phyloP scores from a whole-genome alignment of 495 filamentous ascomycete species.

The Trichoderma asperelloides region DNA sequence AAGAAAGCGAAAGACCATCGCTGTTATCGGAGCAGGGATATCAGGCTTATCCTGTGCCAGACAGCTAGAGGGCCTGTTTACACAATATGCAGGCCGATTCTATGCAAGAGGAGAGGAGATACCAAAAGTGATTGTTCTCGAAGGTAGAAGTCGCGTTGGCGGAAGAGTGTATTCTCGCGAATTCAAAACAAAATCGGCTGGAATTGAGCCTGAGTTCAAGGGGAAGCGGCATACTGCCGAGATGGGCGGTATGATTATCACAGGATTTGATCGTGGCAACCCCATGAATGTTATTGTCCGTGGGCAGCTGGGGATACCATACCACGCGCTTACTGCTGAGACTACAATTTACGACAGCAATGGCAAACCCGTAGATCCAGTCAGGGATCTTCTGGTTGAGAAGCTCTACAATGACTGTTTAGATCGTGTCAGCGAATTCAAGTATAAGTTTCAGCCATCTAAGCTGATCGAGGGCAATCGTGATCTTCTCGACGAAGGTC shows the following conservation, averaged over 20 bases:
- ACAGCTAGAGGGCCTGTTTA: conserved; percentile 76
- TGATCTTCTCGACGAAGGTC: conserved; percentile 71
- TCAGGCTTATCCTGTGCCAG: conserved; percentile 85
- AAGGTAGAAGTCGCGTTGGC: conserved; percentile 82
- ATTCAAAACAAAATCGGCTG: conserved; percentile 38
- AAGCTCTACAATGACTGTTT: conserved; percentile 89
- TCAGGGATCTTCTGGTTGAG: conserved; percentile 75
- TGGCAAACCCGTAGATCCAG: conserved; percentile 67
- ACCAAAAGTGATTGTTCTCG: conserved; percentile 73
- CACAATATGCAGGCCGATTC: conserved; percentile 62
- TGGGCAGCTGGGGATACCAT: conserved; percentile 79
- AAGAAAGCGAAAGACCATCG: conserved; percentile 56
- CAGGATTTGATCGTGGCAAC: conserved; percentile 92
- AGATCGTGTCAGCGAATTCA: conserved; percentile 81
- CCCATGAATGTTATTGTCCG: conserved; percentile 84
- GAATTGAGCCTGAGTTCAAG: conserved; percentile 24
- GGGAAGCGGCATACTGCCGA: conserved; percentile 77
- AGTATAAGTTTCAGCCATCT: conserved; percentile 58
- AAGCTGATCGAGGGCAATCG: conserved; percentile 77
- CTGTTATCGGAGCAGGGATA: conserved; percentile 91
- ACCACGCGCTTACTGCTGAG: conserved; percentile 74
- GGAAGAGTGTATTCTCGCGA: conserved; percentile 90
- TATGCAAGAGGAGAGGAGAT: conserved; percentile 49
- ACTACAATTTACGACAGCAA: conserved; percentile 87
- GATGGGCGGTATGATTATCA: conserved; percentile 95